Evolutionary conservation across 129 eudicot genomes (phyloP).

Genomic region (Erigeron canadensis): DNA sequence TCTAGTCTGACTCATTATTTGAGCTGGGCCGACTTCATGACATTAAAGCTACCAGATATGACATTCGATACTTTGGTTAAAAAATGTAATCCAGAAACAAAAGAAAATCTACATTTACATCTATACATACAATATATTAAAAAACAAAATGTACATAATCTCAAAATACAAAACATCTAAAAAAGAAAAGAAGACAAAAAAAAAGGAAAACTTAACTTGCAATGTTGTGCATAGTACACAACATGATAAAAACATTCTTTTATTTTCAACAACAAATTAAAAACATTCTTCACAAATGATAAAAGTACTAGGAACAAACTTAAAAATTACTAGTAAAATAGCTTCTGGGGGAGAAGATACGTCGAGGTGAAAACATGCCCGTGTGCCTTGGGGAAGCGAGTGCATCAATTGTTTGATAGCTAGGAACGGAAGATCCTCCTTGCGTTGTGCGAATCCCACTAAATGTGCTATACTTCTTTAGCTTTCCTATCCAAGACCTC

Average conservation of each 20-base stretch:
- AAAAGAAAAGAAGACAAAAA: not conserved
- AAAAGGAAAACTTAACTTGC: not conserved
- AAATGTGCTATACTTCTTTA: conserved; percentile 63
- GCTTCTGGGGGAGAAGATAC: conserved; percentile 68
- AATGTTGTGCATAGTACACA: conserved; percentile 20
- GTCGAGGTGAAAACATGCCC: conserved; percentile 73
- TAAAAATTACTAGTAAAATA: conserved; percentile 43
- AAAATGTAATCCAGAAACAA: too few species aligned
- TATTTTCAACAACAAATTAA: conserved; percentile 3
- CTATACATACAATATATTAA: not conserved
- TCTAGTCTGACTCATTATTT: too few species aligned
- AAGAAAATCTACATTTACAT: too few species aligned
- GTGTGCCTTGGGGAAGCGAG: conserved; percentile 65
- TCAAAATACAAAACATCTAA: not conserved
- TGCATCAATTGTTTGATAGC: conserved; percentile 42
- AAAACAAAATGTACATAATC: too few species aligned
- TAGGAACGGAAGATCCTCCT: conserved; percentile 35
- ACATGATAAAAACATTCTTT: not conserved
- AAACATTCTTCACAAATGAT: not conserved
- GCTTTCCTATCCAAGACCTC: conserved; percentile 64
- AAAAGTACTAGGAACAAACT: not conserved
- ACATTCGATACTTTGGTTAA: too few species aligned
- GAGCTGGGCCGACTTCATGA: too few species aligned
- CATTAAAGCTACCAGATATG: too few species aligned
- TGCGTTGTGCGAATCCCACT: conserved; percentile 21